phyloP scores from a whole-genome alignment of 495 filamentous ascomycete species.

The Physcia stellaris region DNA sequence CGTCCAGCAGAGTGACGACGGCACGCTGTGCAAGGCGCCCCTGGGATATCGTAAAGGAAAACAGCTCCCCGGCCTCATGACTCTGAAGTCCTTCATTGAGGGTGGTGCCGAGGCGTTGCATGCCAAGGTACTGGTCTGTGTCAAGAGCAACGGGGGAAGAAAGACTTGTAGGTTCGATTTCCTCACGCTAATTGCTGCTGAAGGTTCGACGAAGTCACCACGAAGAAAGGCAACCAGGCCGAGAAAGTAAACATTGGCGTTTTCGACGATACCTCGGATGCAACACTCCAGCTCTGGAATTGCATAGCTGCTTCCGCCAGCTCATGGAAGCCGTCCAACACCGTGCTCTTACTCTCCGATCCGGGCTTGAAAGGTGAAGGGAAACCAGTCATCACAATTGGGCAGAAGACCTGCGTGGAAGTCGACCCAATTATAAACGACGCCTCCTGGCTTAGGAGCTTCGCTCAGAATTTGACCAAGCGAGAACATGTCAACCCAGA shows the following conservation, averaged over 20 bases:
- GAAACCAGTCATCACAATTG: constrained; percentile 28
- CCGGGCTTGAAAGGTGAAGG: constrained; percentile 28
- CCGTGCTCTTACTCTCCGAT: constrained; percentile 42
- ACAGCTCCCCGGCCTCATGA: constrained; percentile 27
- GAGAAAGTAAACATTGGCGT: constrained; percentile 38
- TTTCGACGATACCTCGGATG: constrained; percentile 46
- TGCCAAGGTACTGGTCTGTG: constrained; percentile 28
- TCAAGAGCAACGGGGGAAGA: constrained; percentile 30
- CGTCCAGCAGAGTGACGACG: constrained; percentile 25
- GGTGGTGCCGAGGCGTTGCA: constrained; percentile 27
- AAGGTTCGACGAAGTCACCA: constrained; percentile 22
- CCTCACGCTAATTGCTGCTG: neutral
- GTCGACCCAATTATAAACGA: constrained; percentile 44
- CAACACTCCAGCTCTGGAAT: constrained; percentile 40
- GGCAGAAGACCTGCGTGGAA: constrained; percentile 35
- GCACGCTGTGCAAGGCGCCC: constrained; percentile 24
- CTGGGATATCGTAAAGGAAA: constrained; percentile 20
- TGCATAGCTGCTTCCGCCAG: constrained; percentile 31
- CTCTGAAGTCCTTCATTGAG: constrained; percentile 28
- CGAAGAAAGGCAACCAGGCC: constrained; percentile 27
- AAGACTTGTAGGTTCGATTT: constrained; percentile 18
- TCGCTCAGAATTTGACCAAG: constrained; percentile 33
- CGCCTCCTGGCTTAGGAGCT: constrained; percentile 40
- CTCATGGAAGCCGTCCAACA: constrained; percentile 38
- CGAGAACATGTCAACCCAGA: constrained; percentile 38